These are phyloP conservation scores for Cyclocybe aegerita DNA, from an alignment of 768 basidiomycete species.

Conservation along the genomic window DNA sequence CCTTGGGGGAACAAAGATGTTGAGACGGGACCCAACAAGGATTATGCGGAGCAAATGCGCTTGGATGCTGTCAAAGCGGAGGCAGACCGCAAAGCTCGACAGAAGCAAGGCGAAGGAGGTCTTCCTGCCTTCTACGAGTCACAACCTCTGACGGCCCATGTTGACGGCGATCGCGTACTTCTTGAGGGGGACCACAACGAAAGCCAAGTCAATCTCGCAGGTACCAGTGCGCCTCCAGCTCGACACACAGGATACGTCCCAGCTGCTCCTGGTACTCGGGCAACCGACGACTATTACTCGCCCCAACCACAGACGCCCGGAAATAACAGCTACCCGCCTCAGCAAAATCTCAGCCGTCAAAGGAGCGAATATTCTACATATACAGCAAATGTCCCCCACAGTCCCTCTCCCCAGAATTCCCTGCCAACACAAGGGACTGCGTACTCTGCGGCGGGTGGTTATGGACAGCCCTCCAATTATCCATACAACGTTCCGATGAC, in stretches of 20 bases:
- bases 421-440: slow-evolving; percentile 12
- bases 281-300: slow-evolving; percentile 74
- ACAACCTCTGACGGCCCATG: slow-evolving; percentile 63
- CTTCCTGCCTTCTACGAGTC: slow-evolving; percentile 76
- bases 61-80: slow-evolving; percentile 87
- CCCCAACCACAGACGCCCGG: slow-evolving; percentile 29
- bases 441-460: slow-evolving; percentile 16
- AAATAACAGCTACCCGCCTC: slow-evolving; percentile 41
- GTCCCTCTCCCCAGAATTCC: slow-evolving; percentile 11
- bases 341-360: slow-evolving; percentile 33
- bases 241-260: slow-evolving; percentile 58
- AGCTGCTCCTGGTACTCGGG: slow-evolving; percentile 61
- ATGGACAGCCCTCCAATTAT: slow-evolving; percentile 24
- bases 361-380: slow-evolving; percentile 34
- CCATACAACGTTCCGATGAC: slow-evolving; percentile 25
- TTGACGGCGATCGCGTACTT: slow-evolving; percentile 57
- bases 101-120: slow-evolving; percentile 60
- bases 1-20: slow-evolving; percentile 35
- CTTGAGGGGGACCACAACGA: slow-evolving; percentile 47
- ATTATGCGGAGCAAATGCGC: slow-evolving; percentile 65
- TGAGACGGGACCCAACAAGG: slow-evolving; percentile 26
- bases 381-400: slow-evolving; percentile 14
- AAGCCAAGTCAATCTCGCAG: slow-evolving; percentile 22
- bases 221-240: slow-evolving; percentile 27
- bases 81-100: slow-evolving; percentile 75